Percentiles rank a stretch among this genome's conserved stretches.
Evolutionary conservation across 495 filamentous ascomycete species (phyloP).

Genomic region (Hypoxylon intermedium): DNA sequence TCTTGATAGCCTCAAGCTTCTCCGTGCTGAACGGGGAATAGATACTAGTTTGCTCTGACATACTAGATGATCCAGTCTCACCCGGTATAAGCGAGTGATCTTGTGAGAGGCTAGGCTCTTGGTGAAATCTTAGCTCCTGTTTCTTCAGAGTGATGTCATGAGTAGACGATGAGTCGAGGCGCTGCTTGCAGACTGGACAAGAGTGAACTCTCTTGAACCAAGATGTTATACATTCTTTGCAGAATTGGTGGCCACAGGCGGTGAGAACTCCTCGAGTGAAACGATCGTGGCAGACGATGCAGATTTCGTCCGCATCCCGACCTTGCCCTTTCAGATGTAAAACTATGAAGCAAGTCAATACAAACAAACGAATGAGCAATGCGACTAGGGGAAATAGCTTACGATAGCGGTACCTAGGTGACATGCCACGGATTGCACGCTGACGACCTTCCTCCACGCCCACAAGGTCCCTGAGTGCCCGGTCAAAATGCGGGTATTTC

Average conservation of each 20-base stretch:
- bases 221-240: slow-evolving; percentile 77
- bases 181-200: slow-evolving; percentile 80
- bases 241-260: slow-evolving; percentile 88
- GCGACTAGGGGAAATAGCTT: slow-evolving; percentile 2
- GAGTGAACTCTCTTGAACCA: slow-evolving; percentile 73
- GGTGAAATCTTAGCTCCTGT: slow-evolving; percentile 69
- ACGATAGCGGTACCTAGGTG: slow-evolving; percentile 47
- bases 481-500: slow-evolving; percentile 18
- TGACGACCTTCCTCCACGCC: slow-evolving; percentile 57
- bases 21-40: slow-evolving; percentile 77
- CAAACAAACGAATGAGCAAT: not conserved
- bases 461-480: slow-evolving; percentile 45
- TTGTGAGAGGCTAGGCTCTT: slow-evolving; percentile 62
- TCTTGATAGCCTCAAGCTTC: slow-evolving; percentile 79
- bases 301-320: slow-evolving; percentile 65
- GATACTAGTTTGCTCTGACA: slow-evolving; percentile 56
- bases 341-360: slow-evolving; percentile 43
- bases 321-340: slow-evolving; percentile 60
- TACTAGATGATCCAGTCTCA: slow-evolving; percentile 7
- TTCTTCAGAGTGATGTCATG: slow-evolving; percentile 86
- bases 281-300: slow-evolving; percentile 77
- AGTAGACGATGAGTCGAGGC: slow-evolving; percentile 67
- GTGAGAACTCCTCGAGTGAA: slow-evolving; percentile 86
- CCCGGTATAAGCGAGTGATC: slow-evolving; percentile 20
- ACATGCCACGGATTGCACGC: slow-evolving; percentile 63